Evolutionary conservation across 495 filamentous ascomycete species (phyloP).

Genomic region (Penicillium nucicola): DNA sequence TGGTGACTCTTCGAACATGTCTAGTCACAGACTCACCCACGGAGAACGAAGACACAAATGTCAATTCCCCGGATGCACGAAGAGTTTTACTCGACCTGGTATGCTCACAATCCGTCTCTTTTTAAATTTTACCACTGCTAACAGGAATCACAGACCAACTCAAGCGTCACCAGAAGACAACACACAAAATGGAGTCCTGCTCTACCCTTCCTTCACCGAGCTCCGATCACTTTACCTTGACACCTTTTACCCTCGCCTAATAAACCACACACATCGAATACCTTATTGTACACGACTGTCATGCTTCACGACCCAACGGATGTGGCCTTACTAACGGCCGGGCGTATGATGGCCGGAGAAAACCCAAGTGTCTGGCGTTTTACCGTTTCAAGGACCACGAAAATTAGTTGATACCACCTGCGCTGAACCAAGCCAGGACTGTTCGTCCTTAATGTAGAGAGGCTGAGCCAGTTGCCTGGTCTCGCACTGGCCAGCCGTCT

Average conservation of each 20-base stretch:
- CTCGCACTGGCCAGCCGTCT: too few species aligned
- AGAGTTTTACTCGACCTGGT: conserved; percentile 50
- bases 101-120: conserved; percentile 1
- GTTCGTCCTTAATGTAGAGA: neutral
- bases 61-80: conserved; percentile 37
- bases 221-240: conserved; percentile 24
- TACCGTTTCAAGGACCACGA: neutral
- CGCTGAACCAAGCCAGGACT: neutral
- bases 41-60: conserved; percentile 48
- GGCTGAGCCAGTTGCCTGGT: neutral
- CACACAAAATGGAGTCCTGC: conserved; percentile 34
- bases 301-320: conserved; percentile 9
- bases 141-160: conserved; percentile 35
- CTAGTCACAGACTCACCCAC: conserved; percentile 46
- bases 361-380: neutral
- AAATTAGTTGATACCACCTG: conserved; percentile 7
- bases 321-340: conserved; percentile 1
- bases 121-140: neutral
- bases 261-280: neutral
- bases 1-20: conserved; percentile 51
- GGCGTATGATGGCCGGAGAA: conserved; percentile 3
- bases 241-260: conserved; percentile 25
- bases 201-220: conserved; percentile 24
- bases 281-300: conserved; percentile 2
- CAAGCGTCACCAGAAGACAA: conserved; percentile 44